phyloP scores from a whole-genome alignment of 2,329 filamentous ascomycete genomes.

The Plectosphaerella plurivora region DNA sequence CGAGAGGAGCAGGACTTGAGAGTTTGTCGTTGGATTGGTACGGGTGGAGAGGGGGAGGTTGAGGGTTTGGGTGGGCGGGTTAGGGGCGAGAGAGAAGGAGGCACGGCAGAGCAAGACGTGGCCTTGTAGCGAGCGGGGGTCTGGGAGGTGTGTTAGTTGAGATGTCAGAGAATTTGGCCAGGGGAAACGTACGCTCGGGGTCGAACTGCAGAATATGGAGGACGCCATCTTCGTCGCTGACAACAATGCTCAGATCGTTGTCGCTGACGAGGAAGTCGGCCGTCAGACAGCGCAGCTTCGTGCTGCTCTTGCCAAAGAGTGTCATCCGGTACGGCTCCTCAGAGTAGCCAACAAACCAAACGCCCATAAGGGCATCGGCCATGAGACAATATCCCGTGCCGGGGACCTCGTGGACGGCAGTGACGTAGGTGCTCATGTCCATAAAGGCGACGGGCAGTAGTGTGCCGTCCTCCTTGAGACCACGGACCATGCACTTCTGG shows the following conservation, averaged over 20 bases:
- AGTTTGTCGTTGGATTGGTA: constrained; percentile 25
- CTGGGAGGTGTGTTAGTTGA: constrained; percentile 39
- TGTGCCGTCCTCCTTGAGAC: constrained; percentile 90
- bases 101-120: constrained; percentile 81
- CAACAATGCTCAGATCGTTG: constrained; percentile 75
- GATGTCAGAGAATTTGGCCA: neutral
- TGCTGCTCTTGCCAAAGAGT: constrained; percentile 81
- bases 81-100: constrained; percentile 79
- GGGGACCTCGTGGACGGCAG: constrained; percentile 75
- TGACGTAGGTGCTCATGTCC: constrained; percentile 94
- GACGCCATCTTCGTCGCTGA: constrained; percentile 79
- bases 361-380: constrained; percentile 85
- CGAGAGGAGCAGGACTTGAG: constrained; percentile 60
- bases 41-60: constrained; percentile 47
- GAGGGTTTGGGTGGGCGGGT: constrained; percentile 69
- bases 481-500: constrained; percentile 95
- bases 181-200: constrained; percentile 69
- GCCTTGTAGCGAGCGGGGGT: constrained; percentile 89
- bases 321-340: constrained; percentile 97
- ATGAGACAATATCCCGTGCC: constrained; percentile 82
- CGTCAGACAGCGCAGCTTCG: constrained; percentile 70
- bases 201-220: constrained; percentile 90
- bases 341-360: constrained; percentile 95
- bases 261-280: constrained; percentile 88
- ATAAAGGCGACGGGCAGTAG: constrained; percentile 93